Evolutionary conservation across 1,284 basidiomycete genomes (phyloP).

Genomic region (Apiotrichum mycotoxinovorans): DNA sequence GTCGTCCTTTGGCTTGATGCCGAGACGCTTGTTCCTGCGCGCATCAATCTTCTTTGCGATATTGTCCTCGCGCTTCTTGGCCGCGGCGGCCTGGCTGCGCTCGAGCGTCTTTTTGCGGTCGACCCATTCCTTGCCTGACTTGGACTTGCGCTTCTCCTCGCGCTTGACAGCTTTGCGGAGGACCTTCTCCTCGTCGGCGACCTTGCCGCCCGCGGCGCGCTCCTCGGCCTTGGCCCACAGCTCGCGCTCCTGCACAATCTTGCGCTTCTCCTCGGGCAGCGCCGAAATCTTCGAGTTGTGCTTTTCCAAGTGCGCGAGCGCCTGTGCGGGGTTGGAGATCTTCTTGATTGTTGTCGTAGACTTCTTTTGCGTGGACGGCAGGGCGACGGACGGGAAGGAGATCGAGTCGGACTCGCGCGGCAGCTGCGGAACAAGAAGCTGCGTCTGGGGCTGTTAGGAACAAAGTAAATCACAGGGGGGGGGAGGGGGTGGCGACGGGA

Average conservation of each 20-base stretch:
- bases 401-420: conserved; percentile 55
- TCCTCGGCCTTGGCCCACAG: conserved; percentile 83
- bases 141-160: conserved; percentile 79
- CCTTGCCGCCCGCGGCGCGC: conserved; percentile 77
- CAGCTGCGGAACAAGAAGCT: conserved; percentile 61
- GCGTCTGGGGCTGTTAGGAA: conserved; percentile 54
- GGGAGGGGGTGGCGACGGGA: not conserved
- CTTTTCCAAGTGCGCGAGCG: conserved; percentile 70
- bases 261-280: conserved; percentile 73
- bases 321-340: conserved; percentile 72
- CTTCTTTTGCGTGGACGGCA: conserved; percentile 51
- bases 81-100: conserved; percentile 69
- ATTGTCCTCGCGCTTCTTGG: conserved; percentile 85
- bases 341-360: conserved; percentile 55
- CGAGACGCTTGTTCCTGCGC: conserved; percentile 68
- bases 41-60: conserved; percentile 75
- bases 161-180: conserved; percentile 87
- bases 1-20: conserved; percentile 51
- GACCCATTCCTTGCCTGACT: conserved; percentile 78
- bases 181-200: conserved; percentile 72
- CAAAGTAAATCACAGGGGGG: not conserved
- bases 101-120: conserved; percentile 74
- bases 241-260: conserved; percentile 69
- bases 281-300: conserved; percentile 68
- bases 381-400: conserved; percentile 64